Percentiles rank a stretch among this genome's conserved stretches.
Conservation (phyloP, 2,329 filamentous ascomycete species). For the Fusarium staphyleae region DNA sequence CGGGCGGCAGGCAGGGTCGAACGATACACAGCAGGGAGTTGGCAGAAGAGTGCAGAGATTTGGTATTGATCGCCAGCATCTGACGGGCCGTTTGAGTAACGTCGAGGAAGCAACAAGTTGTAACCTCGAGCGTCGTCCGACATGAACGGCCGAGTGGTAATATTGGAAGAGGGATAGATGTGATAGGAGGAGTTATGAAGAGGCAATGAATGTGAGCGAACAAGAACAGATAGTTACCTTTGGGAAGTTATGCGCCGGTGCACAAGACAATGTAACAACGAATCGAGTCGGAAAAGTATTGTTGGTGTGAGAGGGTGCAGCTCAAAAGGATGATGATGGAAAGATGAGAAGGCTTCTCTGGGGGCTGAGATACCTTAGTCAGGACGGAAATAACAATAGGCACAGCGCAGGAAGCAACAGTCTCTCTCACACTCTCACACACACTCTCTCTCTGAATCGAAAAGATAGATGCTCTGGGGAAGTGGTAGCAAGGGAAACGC, state of each 20-base stretch:
- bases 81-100: neutral
- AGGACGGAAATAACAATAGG: conserved; percentile 20
- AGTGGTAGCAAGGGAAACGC: conserved; percentile 14
- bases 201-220: neutral
- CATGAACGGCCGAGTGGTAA: conserved; percentile 1
- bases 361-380: conserved; percentile 30
- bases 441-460: conserved; percentile 12
- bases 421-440: conserved; percentile 14
- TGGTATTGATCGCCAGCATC: neutral
- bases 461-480: conserved; percentile 29
- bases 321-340: neutral
- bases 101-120: neutral
- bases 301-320: neutral
- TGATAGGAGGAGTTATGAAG: neutral
- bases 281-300: neutral
- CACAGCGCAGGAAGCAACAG: conserved; percentile 18
- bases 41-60: conserved; percentile 12
- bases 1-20: conserved; percentile 22
- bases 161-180: neutral
- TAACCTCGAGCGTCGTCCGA: neutral
- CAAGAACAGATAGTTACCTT: neutral
- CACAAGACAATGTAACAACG: neutral
- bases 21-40: conserved; percentile 15
- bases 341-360: too few species aligned
- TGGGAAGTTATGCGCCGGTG: neutral